Base-by-base conservation (phyloP, 352 stramenopile genomes). In the Phytophthora megakarya region DNA sequence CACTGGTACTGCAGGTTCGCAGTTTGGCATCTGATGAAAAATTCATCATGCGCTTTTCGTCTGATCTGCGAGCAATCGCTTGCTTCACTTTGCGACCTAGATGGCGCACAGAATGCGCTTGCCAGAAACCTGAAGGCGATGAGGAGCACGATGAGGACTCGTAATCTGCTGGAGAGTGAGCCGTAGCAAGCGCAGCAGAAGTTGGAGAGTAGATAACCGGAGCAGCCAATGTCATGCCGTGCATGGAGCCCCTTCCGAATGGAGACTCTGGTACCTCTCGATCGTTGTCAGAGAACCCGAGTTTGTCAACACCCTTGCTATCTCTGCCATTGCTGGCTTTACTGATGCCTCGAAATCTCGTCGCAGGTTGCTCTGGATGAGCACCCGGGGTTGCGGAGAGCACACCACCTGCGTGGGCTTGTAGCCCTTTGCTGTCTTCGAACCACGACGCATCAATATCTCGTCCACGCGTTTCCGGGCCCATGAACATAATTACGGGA, bases 361-460 rank as follows among this genome's bases (percentile, higher is more conserved):
- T 30, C 6, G 12, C 26, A 16, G 49, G 54, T 3, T 35, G 39
- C 5, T 67, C 50, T 18, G 37, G 44, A 30, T 18, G 49, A 37
- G 44, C 37, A 53, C 43, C 40, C 2, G 55, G 54, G 1, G 61
- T 52, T 18, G n/a, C 39, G 1, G 53, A 58, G 26, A 67, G 38
- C 16, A 56, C 65, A 13, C 51, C 58, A 55, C 38, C 48, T 4
- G 30, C 32, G 11, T 38, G 59, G 2, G 39, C 28, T 13, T 65
- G 62, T 3, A 61, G 50, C 1, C 26, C 58, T 22, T 65, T 66
- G 33, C 69, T 67, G 48, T 62, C 57, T 39, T 63, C 42, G 19
- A 75, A 63, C 61, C 62, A 75, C 6, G 61, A 57, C 10, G 61
- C 62, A 50, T 83, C 75, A 16, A 83, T 74, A 46, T 84, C 68